Conservation (phyloP, 805 yeast genomes). For the Saccharomycopsis capsularis region DNA sequence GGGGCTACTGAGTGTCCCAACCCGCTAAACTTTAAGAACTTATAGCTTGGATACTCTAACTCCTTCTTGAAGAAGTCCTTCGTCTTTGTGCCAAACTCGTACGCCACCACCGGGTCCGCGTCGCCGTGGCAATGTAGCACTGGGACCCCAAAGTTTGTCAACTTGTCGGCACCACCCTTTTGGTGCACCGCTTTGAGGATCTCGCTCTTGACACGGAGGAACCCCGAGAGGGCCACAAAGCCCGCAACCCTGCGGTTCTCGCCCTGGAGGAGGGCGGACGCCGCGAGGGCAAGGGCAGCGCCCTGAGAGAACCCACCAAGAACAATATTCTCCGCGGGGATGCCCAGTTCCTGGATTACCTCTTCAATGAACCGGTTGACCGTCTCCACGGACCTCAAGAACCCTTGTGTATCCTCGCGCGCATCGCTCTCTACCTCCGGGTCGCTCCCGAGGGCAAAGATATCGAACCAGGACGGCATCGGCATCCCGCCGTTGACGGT, state of each 20-base stretch:
- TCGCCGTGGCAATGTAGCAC: conserved; percentile 87
- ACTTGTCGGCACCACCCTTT: conserved; percentile 24
- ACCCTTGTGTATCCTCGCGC: conserved; percentile 48
- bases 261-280: conserved; percentile 35
- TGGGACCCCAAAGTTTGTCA: conserved; percentile 55
- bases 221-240: conserved; percentile 70
- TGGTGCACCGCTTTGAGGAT: conserved; percentile 24
- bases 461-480: conserved; percentile 88
- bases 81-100: conserved; percentile 32
- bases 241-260: conserved; percentile 75
- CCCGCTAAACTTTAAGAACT: conserved; percentile 26
- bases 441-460: conserved; percentile 46
- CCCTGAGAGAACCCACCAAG: conserved; percentile 97
- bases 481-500: conserved; percentile 56
- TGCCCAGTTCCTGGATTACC: conserved; percentile 42
- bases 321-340: conserved; percentile 61
- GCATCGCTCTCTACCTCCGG: conserved; percentile 26
- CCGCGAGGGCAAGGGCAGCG: conserved; percentile 67
- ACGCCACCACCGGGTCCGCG: conserved; percentile 57
- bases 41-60: conserved; percentile 33
- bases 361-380: conserved; percentile 43
- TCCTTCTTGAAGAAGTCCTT: conserved; percentile 29
- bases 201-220: conserved; percentile 38
- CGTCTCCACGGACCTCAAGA: conserved; percentile 40
- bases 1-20: conserved; percentile 34